Conservation (phyloP, 1,284 basidiomycete species). For the Irpex rosettiformis region DNA sequence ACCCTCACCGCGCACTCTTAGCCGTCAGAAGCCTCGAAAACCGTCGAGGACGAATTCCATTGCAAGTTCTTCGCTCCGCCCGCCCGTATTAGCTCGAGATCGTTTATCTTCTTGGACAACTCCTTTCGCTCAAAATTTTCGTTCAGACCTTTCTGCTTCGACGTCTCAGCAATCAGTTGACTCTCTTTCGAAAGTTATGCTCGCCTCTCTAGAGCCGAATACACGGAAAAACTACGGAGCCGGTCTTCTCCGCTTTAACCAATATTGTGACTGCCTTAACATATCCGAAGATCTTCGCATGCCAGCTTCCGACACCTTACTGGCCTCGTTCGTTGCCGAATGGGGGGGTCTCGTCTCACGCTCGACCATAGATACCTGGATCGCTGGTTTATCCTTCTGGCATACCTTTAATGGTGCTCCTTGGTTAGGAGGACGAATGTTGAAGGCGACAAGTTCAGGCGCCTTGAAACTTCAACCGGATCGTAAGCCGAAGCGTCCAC, state of each 20-base stretch:
- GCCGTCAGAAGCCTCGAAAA: background rate
- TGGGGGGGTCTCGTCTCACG: conserved; percentile 1
- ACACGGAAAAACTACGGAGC: conserved; percentile 30
- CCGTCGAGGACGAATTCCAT: background rate
- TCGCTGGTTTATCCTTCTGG: conserved; percentile 30
- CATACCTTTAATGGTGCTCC: conserved; percentile 28
- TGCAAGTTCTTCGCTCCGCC: background rate
- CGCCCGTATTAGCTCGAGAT: conserved; percentile 7
- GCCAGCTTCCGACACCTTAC: conserved; percentile 28
- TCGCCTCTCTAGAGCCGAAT: conserved; percentile 14
- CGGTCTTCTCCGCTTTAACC: conserved; percentile 30
- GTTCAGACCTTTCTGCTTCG: background rate
- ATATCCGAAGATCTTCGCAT: conserved; percentile 29
- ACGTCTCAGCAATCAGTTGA: background rate
- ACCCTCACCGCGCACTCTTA: background rate
- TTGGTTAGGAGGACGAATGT: conserved; percentile 26
- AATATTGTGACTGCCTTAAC: conserved; percentile 30
- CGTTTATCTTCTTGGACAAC: background rate
- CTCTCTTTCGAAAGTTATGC: background rate
- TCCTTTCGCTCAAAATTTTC: background rate
- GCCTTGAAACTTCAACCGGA: conserved; percentile 24
- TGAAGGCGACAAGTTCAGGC: conserved; percentile 19
- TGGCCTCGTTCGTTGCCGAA: conserved; percentile 24
- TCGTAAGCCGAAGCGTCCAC: conserved; percentile 20
- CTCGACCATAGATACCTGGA: conserved; percentile 19